phyloP scores from a whole-genome alignment of 306 rosid genomes.

The Begonia peltatifolia region DNA sequence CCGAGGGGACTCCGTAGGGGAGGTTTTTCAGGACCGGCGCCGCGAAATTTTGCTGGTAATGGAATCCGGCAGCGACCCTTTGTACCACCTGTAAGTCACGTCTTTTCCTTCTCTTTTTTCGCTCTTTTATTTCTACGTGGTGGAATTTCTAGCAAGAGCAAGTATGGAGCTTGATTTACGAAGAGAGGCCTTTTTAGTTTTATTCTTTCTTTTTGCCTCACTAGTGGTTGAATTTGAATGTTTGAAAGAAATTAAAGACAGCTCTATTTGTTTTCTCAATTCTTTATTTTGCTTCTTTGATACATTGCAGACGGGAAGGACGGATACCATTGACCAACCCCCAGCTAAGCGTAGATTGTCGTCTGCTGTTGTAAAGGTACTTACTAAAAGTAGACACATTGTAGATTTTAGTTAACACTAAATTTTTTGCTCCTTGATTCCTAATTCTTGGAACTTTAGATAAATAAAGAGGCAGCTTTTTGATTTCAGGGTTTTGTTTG shows the following conservation, averaged over 20 bases:
- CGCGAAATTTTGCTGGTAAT: slow-evolving; percentile 44
- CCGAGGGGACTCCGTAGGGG: slow-evolving; percentile 90
- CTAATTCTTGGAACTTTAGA: too few relatives aligned
- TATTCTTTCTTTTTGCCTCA: too few relatives aligned
- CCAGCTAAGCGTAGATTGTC: slow-evolving; percentile 66
- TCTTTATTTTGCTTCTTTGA: background rate
- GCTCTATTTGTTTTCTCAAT: background rate
- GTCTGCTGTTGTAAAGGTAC: slow-evolving; percentile 88
- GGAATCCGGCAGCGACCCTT: slow-evolving; percentile 65
- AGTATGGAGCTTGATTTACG: too few relatives aligned
- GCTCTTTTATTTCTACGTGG: background rate
- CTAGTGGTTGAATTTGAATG: too few relatives aligned
- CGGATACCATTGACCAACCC: slow-evolving; percentile 59
- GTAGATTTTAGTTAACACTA: background rate
- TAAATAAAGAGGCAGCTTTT: background rate
- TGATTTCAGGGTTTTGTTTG: background rate
- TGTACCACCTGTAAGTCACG: slow-evolving; percentile 35
- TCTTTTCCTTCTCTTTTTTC: background rate
- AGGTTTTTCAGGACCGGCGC: slow-evolving; percentile 31
- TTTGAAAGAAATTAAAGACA: background rate
- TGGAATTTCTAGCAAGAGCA: too few relatives aligned
- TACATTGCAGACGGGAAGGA: slow-evolving; percentile 39
- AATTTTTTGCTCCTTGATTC: background rate
- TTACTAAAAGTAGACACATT: background rate
- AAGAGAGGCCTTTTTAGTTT: too few relatives aligned